Evolutionary conservation across 768 basidiomycete species (phyloP), one percentile per base, ranked within the genome.

Genomic region (Hypholoma fasciculare): DNA sequence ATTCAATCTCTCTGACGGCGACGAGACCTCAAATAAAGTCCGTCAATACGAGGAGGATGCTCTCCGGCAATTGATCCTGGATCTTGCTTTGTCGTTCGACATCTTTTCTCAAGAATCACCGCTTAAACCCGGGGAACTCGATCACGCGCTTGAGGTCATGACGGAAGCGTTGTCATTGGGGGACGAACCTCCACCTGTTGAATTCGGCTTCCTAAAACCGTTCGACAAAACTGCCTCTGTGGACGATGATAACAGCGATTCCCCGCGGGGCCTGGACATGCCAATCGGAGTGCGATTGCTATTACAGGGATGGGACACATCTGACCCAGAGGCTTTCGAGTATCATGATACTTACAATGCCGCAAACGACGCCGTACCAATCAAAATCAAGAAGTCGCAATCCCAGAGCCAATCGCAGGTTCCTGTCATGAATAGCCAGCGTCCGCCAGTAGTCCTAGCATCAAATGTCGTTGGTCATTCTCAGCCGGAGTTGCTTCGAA

Each of bases 271-370:
- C 3, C 26, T 58, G 12, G 58, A 62, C 26, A 61, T 78, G 17
- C 80, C 85, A 0, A 69, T 78, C 3, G 87, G 87, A 2, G 84
- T 88, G 9, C 78, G 86, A 27, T 74, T 86, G 19, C 76, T 93
- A 40, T 69, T 93, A 55, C 78, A 81, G 56, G 87, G 89, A 43
- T 93, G 91, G 91, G 77, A 82, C 50, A 59, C 82, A 20, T 84
- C 87, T 12, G 74, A 85, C 68, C 82, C 84, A 3, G 69, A 74
- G 2, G 66, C 77, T 6, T 87, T 83, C 61, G 63, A 66, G 2
- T 89, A 84, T 64, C 67, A 60, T 9, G 86, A 90, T 61, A 82
- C 82, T 1, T 90, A 88, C 65, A 75, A 74, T 46, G 67, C 60
- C 6, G 61, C 63, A n/a, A 58, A 60, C n/a, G 71, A 67, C 3